A percentile compares a stretch with the other conserved stretches of the same genome.
These are phyloP conservation scores for Capsicum chinense DNA, from an alignment of 257 asterid genomes.

Conservation along the genomic window DNA sequence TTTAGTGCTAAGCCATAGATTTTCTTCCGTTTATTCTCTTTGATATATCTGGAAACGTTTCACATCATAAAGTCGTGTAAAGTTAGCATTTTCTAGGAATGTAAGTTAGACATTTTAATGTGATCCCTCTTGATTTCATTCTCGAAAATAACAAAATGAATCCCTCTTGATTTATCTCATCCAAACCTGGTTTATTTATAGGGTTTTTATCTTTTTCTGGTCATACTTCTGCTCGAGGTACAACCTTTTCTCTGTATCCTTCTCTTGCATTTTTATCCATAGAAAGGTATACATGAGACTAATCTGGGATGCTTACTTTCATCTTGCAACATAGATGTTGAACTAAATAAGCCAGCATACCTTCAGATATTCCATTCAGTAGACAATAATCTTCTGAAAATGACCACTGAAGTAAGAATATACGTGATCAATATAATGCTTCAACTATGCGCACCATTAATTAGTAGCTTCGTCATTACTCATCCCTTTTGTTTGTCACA, in stretches of 20 bases:
- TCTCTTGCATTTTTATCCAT: conserved; percentile 12
- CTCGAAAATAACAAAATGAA: conserved; percentile 16
- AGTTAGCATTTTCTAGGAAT: not conserved
- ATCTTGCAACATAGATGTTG: conserved; percentile 44
- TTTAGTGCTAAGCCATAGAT: not conserved
- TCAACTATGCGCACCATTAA: not conserved
- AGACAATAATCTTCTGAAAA: conserved; percentile 60
- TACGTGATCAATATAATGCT: not conserved
- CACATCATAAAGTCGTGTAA: not conserved
- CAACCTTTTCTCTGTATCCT: not conserved
- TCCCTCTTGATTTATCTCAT: conserved; percentile 1
- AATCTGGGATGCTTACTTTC: not conserved
- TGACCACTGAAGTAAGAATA: conserved; percentile 52
- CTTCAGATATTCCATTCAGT: conserved; percentile 63
- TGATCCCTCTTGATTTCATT: conserved; percentile 21
- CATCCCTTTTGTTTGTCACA: conserved; percentile 39
- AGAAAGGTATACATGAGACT: conserved; percentile 22
- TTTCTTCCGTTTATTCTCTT: not conserved
- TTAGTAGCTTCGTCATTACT: conserved; percentile 2
- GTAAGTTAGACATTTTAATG: not conserved
- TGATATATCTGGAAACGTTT: not conserved
- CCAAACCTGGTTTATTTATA: conserved; percentile 41
- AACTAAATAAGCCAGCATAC: conserved; percentile 67
- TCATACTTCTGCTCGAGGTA: conserved; percentile 61
- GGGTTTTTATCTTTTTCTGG: conserved; percentile 64